Evolutionary conservation across 1,139 yeast genomes (phyloP).

Genomic region (Suhomyces bribrorum): DNA sequence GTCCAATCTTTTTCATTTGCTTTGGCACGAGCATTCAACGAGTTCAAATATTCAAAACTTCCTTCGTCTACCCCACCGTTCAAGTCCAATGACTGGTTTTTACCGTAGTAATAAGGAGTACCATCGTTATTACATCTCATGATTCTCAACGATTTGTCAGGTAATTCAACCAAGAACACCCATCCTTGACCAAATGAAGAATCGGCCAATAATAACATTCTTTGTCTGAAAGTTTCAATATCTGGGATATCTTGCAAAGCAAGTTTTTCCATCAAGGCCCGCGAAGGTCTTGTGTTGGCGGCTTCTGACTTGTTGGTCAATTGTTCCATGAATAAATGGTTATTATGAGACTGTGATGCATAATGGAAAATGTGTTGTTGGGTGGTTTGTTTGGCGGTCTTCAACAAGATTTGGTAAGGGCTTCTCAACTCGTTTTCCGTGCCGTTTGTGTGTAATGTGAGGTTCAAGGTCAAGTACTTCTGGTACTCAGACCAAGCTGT

Average conservation of each 20-base stretch:
- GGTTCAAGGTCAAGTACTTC: slow-evolving; percentile 60
- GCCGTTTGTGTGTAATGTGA: slow-evolving; percentile 74
- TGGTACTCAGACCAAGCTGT: slow-evolving; percentile 85
- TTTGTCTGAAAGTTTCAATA: slow-evolving; percentile 55
- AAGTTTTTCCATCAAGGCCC: slow-evolving; percentile 47
- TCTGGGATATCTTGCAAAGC: slow-evolving; percentile 39
- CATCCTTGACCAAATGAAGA: slow-evolving; percentile 74
- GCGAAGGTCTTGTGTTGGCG: slow-evolving; percentile 46
- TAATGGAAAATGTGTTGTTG: slow-evolving; percentile 75
- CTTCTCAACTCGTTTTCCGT: slow-evolving; percentile 77
- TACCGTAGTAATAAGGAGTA: slow-evolving; percentile 79
- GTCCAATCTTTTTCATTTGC: slow-evolving; percentile 60
- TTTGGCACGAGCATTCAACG: slow-evolving; percentile 47
- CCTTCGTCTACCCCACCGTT: slow-evolving; percentile 65
- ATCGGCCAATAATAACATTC: slow-evolving; percentile 57
- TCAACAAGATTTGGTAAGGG: slow-evolving; percentile 75
- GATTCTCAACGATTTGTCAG: slow-evolving; percentile 64
- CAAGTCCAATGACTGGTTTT: slow-evolving; percentile 74
- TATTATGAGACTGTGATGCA: slow-evolving; percentile 91
- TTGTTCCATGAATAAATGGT: slow-evolving; percentile 84
- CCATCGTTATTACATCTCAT: slow-evolving; percentile 81
- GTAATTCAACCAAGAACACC: slow-evolving; percentile 80
- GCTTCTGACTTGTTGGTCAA: slow-evolving; percentile 42
- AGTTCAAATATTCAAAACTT: slow-evolving; percentile 49
- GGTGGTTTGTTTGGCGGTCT: slow-evolving; percentile 69